Evolutionary conservation across 257 asterid species (phyloP), one percentile per base, ranked within the genome.

Genomic region (Catharanthus roseus): DNA sequence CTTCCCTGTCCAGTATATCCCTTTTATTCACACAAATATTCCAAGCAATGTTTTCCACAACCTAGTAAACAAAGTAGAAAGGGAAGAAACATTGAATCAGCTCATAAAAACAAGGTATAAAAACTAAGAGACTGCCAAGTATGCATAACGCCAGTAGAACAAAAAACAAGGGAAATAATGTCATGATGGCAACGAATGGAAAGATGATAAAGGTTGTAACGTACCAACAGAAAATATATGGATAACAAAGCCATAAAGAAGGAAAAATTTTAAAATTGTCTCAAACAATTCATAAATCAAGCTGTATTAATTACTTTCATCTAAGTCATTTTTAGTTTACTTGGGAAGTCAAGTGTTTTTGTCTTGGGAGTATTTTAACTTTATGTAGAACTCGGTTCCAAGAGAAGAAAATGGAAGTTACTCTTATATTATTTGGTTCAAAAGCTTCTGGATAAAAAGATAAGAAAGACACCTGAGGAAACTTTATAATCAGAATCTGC

Each of bases 21-120:
- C 91, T 82, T 83, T 93, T 93, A 85, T 90, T 88, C 75, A 88
- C 87, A 65, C 99, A 97, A 76, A 83, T 84, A 77, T 86, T 93
- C 63, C 97, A 80, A 29, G 97, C 90, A 78, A 91, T 79, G 82
- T 93, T 88, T 84, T 93, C 99, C 68, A 86, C 96, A 42, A 93
- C 88, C 97, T 93, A 56, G 61, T 49, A 49, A 67, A 81, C 63
- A 72, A 75, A 69, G 28, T 66, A 78, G n/a, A 69, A 62, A 69
- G 60, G 33, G 56, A 70, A n/a, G 65, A 70, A 54, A 77, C 67
- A 63, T 42, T 75, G n/a, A 12, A 21, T 45, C 62, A 62, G 39
- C 16, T 7, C n/a, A n/a, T n/a, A n/a, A 11, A 28, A 47, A 67
- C 67, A 44, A 67, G 2, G 49, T 47, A 31, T 49, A 28, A 49